Percentiles rank a stretch among this genome's conserved stretches.
These are phyloP conservation scores for Curvularia spicifera DNA, from an alignment of 2,329 filamentous ascomycete genomes.

Conservation along the genomic window DNA sequence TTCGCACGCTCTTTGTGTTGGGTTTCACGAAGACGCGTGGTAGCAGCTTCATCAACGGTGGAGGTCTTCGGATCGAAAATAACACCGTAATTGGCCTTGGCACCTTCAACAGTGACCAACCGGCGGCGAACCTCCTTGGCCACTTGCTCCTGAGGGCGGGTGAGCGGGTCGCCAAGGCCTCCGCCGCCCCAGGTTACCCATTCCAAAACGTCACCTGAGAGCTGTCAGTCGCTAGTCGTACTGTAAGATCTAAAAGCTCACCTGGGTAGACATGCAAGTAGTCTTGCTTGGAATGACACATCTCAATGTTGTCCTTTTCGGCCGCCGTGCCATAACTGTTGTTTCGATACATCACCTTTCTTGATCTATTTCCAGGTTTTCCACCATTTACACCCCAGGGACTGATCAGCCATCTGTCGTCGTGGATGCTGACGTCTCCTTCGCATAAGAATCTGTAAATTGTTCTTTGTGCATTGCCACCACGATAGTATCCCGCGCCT, in stretches of 20 bases:
- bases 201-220: slow-evolving; percentile 55
- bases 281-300: slow-evolving; percentile 57
- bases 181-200: slow-evolving; percentile 60
- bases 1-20: slow-evolving; percentile 38
- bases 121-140: slow-evolving; percentile 56
- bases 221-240: background rate
- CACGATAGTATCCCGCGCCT: slow-evolving; percentile 56
- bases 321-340: slow-evolving; percentile 45
- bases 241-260: slow-evolving; percentile 13
- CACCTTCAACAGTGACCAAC: slow-evolving; percentile 54
- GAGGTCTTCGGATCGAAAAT: slow-evolving; percentile 49
- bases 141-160: slow-evolving; percentile 53
- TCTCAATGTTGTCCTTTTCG: slow-evolving; percentile 45
- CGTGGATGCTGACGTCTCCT: slow-evolving; percentile 57
- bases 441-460: slow-evolving; percentile 55
- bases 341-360: slow-evolving; percentile 54
- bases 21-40: slow-evolving; percentile 43
- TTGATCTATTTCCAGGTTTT: slow-evolving; percentile 53
- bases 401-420: slow-evolving; percentile 59
- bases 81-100: slow-evolving; percentile 55
- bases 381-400: slow-evolving; percentile 59
- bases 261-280: slow-evolving; percentile 54
- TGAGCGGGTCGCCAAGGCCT: slow-evolving; percentile 57
- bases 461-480: slow-evolving; percentile 58
- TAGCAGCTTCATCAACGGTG: slow-evolving; percentile 48